These are phyloP conservation scores for Globisporangium orthogonon DNA, from an alignment of 352 stramenopile genomes.

Conservation along the genomic window DNA sequence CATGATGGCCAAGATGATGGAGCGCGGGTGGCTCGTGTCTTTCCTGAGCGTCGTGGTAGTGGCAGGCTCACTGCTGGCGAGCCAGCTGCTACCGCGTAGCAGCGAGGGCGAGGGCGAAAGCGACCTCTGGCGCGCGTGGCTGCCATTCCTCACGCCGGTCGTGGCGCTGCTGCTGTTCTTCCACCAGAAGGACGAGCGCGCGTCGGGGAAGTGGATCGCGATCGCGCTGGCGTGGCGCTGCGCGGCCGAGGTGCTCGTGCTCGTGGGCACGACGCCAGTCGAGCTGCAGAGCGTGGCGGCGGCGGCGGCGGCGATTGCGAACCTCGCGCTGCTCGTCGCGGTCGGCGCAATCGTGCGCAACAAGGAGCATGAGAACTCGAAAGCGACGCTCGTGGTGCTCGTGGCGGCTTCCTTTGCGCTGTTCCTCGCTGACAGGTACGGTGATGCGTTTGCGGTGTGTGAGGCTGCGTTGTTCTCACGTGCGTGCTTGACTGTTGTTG, in stretches of 20 bases:
- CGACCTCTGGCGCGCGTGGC: conserved; percentile 50
- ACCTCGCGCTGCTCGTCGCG: conserved; percentile 47
- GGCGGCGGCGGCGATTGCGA: conserved; percentile 33
- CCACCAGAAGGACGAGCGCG: conserved; percentile 63
- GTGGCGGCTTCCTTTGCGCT: conserved; percentile 29
- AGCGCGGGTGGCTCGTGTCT: conserved; percentile 56
- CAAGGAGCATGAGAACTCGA: conserved; percentile 44
- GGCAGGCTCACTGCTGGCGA: conserved; percentile 56
- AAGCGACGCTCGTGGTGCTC: conserved; percentile 44
- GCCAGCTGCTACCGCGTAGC: conserved; percentile 36
- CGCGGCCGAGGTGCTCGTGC: conserved; percentile 59
- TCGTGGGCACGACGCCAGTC: conserved; percentile 34
- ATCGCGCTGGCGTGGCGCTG: conserved; percentile 74
- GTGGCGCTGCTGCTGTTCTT: conserved; percentile 69
- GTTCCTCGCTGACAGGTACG: conserved; percentile 69
- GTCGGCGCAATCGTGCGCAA: conserved; percentile 40
- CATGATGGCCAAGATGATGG: conserved; percentile 42
- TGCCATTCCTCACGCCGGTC: conserved; percentile 59
- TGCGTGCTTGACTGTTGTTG: conserved; percentile 11
- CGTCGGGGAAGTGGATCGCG: conserved; percentile 73
- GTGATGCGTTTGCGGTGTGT: not conserved
- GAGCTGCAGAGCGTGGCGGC: conserved; percentile 44
- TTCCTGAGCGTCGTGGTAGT: conserved; percentile 66
- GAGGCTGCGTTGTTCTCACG: not conserved
- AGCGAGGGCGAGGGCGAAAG: not conserved